Conservation (phyloP, 257 asterid species). For the Lantana camara region DNA sequence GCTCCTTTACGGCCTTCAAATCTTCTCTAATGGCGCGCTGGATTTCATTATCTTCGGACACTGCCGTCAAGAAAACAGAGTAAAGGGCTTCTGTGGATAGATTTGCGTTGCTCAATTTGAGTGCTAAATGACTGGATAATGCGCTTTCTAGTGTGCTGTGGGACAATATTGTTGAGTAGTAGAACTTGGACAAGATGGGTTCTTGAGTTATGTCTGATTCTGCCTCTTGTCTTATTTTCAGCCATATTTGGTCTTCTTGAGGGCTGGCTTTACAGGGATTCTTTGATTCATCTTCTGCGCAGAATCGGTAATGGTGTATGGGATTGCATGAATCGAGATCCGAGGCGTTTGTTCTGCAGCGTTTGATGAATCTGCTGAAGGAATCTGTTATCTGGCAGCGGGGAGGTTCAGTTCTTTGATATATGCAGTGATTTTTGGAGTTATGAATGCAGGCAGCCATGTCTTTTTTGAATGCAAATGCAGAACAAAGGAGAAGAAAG, state of each 20-base stretch:
- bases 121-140: slow-evolving; percentile 37
- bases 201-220: slow-evolving; percentile 31
- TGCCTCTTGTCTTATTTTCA: slow-evolving; percentile 36
- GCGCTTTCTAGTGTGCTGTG: slow-evolving; percentile 42
- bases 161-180: slow-evolving; percentile 28
- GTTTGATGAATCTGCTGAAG: not conserved
- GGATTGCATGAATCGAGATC: not conserved
- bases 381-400: slow-evolving; percentile 11
- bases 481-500: not conserved
- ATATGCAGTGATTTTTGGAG: slow-evolving; percentile 3
- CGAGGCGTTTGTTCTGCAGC: slow-evolving; percentile 13
- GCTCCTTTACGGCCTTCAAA: slow-evolving; percentile 39
- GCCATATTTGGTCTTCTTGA: slow-evolving; percentile 37
- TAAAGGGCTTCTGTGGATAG: slow-evolving; percentile 39
- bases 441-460: slow-evolving; percentile 40
- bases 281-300: not conserved
- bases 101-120: slow-evolving; percentile 25
- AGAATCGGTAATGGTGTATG: not conserved
- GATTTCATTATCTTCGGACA: slow-evolving; percentile 27
- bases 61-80: slow-evolving; percentile 29
- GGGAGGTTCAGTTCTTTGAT: slow-evolving; percentile 4
- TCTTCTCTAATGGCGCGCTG: slow-evolving; percentile 34
- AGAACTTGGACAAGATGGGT: slow-evolving; percentile 37
- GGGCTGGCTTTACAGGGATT: slow-evolving; percentile 23
- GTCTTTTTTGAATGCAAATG: slow-evolving; percentile 1